A percentile compares a stretch with the other conserved stretches of the same genome.
These are phyloP conservation scores for Aspergillus glaucus DNA, from an alignment of 2,329 filamentous ascomycete genomes.

Conservation along the genomic window DNA sequence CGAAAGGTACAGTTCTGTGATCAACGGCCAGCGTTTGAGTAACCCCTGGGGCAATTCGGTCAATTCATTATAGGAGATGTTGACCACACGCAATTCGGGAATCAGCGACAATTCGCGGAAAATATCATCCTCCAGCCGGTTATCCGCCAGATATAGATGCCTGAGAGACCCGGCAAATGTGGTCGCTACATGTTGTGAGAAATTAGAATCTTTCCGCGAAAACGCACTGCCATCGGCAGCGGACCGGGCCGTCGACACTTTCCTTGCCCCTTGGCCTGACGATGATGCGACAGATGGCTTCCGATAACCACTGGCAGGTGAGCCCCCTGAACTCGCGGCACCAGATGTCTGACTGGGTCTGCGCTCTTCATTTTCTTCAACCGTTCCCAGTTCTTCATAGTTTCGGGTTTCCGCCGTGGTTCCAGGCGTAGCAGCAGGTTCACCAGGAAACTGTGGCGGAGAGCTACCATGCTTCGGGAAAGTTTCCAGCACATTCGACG, in stretches of 20 bases:
- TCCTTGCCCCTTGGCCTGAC: constrained; percentile 70
- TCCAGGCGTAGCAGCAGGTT: constrained; percentile 38
- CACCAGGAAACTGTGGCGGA: constrained; percentile 58
- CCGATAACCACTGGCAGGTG: constrained; percentile 55
- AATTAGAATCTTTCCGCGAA: constrained; percentile 76
- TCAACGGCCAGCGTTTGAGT: constrained; percentile 80
- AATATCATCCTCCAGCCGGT: constrained; percentile 86
- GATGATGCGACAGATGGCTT: constrained; percentile 82
- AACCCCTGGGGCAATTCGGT: constrained; percentile 86
- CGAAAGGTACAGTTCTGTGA: constrained; percentile 88
- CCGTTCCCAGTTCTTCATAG: constrained; percentile 67
- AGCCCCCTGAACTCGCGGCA: constrained; percentile 67
- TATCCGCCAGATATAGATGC: constrained; percentile 85
- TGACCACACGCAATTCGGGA: constrained; percentile 77
- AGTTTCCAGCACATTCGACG: constrained; percentile 82
- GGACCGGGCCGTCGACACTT: constrained; percentile 72
- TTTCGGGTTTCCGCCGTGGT: constrained; percentile 57
- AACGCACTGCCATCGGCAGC: constrained; percentile 54
- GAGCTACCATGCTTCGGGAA: constrained; percentile 75
- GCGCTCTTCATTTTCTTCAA: constrained; percentile 59
- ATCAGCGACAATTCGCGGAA: constrained; percentile 85
- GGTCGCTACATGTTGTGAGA: constrained; percentile 70
- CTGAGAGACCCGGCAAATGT: constrained; percentile 84
- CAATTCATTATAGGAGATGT: constrained; percentile 90
- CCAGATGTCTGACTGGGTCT: constrained; percentile 80